Conservation (phyloP, 805 yeast species). For the Yamadazyma sp. region DNA sequence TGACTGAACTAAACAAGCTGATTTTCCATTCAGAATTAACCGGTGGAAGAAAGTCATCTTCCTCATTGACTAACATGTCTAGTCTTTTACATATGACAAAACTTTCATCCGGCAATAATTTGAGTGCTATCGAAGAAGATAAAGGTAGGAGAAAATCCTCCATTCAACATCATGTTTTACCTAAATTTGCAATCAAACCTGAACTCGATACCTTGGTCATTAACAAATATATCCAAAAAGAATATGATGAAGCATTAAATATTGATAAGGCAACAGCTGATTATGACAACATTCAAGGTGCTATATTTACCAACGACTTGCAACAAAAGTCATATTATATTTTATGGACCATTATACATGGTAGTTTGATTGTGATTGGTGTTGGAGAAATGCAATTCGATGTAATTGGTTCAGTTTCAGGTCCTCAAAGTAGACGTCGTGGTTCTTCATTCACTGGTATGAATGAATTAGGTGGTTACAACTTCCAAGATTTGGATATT, state of each 20-base stretch:
- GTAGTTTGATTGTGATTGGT: constrained; percentile 21
- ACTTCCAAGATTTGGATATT: constrained; percentile 39
- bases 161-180: constrained; percentile 18
- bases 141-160: constrained; percentile 23
- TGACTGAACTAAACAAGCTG: constrained; percentile 35
- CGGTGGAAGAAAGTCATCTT: constrained; percentile 28
- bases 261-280: constrained; percentile 4
- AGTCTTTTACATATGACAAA: constrained; percentile 19
- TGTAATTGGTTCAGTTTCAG: constrained; percentile 14
- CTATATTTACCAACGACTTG: constrained; percentile 36
- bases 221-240: constrained; percentile 4
- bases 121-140: constrained; percentile 19
- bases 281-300: constrained; percentile 28
- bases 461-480: constrained; percentile 38
- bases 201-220: constrained; percentile 1
- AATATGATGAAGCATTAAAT: constrained; percentile 1
- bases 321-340: constrained; percentile 34
- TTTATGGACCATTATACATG: constrained; percentile 26
- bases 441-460: constrained; percentile 37
- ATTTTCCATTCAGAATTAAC: constrained; percentile 31
- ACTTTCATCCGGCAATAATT: constrained; percentile 19
- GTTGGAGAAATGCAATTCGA: constrained; percentile 37
- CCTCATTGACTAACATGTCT: constrained; percentile 30
- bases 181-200: constrained; percentile 35
- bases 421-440: constrained; percentile 18